Conservation (phyloP, 345 rosid species). For the Mallotus nudiflorus region DNA sequence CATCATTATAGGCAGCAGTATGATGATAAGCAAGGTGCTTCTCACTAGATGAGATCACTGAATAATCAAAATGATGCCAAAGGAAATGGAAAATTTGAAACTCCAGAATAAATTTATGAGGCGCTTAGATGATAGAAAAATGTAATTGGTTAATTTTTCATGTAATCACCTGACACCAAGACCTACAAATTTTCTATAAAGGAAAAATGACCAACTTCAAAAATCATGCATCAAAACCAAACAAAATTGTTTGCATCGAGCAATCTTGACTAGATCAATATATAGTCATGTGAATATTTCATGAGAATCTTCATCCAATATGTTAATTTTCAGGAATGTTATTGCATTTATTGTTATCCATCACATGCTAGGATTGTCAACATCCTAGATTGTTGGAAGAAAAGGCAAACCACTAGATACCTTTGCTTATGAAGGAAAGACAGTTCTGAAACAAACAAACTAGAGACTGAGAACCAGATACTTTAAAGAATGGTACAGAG, state of each 20-base stretch:
- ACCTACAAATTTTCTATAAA: not conserved
- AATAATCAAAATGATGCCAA: conserved; percentile 1
- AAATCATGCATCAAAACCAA: not conserved
- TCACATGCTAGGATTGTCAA: not conserved
- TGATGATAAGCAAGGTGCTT: not conserved
- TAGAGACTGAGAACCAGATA: not conserved
- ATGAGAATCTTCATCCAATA: not conserved
- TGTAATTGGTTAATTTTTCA: not conserved
- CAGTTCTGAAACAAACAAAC: no score
- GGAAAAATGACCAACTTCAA: conserved; percentile 1
- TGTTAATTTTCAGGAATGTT: no score
- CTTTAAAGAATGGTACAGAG: not conserved
- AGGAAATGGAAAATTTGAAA: not conserved
- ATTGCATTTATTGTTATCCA: not conserved
- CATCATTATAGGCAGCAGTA: not conserved
- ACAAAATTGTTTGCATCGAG: not conserved
- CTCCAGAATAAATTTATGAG: not conserved
- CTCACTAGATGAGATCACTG: not conserved
- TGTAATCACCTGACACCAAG: not conserved
- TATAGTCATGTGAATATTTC: no score
- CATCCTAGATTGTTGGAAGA: not conserved
- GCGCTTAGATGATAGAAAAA: not conserved
- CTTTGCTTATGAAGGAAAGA: not conserved
- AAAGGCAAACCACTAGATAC: not conserved
- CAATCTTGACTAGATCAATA: no score